Evolutionary conservation across 2,329 filamentous ascomycete genomes (phyloP).

Genomic region (Seiridium unicorne): DNA sequence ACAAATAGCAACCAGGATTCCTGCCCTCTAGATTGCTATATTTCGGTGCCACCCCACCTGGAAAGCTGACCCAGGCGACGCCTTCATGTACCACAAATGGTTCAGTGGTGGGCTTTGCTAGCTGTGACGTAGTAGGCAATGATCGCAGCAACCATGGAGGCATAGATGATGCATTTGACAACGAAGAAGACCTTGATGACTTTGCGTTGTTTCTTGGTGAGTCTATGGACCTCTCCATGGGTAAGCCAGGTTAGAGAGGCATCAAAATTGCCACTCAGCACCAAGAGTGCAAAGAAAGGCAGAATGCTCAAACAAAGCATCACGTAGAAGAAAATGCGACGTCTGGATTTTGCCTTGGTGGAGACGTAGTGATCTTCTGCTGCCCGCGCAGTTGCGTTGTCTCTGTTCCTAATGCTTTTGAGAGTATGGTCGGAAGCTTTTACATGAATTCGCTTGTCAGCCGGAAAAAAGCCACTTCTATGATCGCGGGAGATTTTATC

Average conservation of each 20-base stretch:
- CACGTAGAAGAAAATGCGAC: constrained; percentile 34
- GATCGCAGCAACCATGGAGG: constrained; percentile 12
- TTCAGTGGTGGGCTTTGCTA: constrained; percentile 1
- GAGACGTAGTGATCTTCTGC: constrained; percentile 2
- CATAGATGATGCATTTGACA: constrained; percentile 16
- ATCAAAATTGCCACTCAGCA: constrained; percentile 43
- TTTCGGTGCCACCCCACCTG: background rate
- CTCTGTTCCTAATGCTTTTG: background rate
- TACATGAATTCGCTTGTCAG: background rate
- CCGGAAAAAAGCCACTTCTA: background rate
- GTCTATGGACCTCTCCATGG: constrained; percentile 38
- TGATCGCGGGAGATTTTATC: background rate
- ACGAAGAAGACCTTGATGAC: constrained; percentile 25
- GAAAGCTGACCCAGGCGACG: background rate
- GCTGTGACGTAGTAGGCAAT: constrained; percentile 18
- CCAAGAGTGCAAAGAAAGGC: constrained; percentile 46
- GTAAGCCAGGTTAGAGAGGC: constrained; percentile 48
- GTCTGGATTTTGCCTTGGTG: constrained; percentile 15
- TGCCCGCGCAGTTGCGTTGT: constrained; percentile 3
- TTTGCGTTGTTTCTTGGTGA: constrained; percentile 36
- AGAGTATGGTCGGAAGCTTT: background rate
- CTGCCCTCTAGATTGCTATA: background rate
- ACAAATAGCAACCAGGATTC: background rate
- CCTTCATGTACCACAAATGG: background rate
- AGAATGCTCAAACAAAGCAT: constrained; percentile 40